Evolutionary conservation across 768 basidiomycete species (phyloP).

Genomic region (Podaxis sp.): DNA sequence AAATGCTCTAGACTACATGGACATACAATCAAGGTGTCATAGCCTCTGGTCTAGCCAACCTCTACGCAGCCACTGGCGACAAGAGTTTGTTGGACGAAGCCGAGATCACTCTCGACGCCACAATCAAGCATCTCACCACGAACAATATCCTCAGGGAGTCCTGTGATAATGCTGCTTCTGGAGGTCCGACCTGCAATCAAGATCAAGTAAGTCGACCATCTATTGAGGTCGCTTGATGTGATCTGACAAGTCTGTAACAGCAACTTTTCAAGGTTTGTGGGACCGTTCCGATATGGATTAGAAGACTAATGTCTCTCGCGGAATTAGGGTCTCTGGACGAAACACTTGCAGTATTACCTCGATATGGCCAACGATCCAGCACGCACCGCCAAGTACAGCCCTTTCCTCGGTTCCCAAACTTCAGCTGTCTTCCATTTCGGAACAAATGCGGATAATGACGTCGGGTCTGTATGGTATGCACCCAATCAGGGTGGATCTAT

Average conservation of each 20-base stretch:
- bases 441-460: conserved; percentile 34
- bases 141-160: conserved; percentile 47
- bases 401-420: conserved; percentile 38
- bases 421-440: conserved; percentile 44
- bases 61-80: conserved; percentile 39
- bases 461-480: conserved; percentile 48
- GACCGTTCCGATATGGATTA: background rate
- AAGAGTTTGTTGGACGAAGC: conserved; percentile 41
- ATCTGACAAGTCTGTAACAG: conserved; percentile 18
- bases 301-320: background rate
- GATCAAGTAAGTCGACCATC: conserved; percentile 35
- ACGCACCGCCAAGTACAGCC: conserved; percentile 41
- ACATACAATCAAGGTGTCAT: conserved; percentile 62
- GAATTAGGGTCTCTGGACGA: conserved; percentile 48
- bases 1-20: conserved; percentile 45
- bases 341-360: conserved; percentile 49
- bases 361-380: conserved; percentile 40
- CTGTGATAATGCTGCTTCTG: conserved; percentile 44
- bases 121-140: conserved; percentile 37
- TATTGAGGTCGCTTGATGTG: background rate
- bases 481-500: conserved; percentile 42
- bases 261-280: conserved; percentile 42
- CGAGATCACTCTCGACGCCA: conserved; percentile 52
- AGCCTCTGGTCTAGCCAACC: conserved; percentile 49
- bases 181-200: conserved; percentile 39